A percentile compares a stretch with the other conserved stretches of the same genome.
phyloP scores from a whole-genome alignment of 2,329 filamentous ascomycete species.

The Aspergillus ibericus region DNA sequence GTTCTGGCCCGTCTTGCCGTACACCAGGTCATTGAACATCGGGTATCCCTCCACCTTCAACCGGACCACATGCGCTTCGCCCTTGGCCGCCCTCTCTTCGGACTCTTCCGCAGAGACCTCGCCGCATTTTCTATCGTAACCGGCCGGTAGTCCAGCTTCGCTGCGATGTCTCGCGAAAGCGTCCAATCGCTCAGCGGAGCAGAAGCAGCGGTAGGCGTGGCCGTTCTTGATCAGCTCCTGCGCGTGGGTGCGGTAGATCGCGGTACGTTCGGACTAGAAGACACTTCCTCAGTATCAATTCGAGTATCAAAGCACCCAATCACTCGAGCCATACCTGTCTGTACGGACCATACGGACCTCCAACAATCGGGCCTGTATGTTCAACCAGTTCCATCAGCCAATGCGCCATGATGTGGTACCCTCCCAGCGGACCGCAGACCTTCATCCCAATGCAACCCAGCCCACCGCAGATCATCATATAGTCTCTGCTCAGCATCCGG shows the following conservation, averaged over 20 bases:
- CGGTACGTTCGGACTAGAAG: conserved; percentile 71
- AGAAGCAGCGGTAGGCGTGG: conserved; percentile 92
- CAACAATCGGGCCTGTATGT: conserved; percentile 68
- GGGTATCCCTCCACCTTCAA: conserved; percentile 68
- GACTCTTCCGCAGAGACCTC: conserved; percentile 67
- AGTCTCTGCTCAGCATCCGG: conserved; percentile 74
- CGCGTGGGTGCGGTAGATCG: conserved; percentile 70
- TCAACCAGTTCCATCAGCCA: not conserved
- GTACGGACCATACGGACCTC: conserved; percentile 82
- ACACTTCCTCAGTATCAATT: not conserved
- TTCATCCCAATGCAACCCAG: conserved; percentile 91
- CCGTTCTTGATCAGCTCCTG: conserved; percentile 67
- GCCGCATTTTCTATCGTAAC: conserved; percentile 73
- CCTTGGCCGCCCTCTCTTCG: conserved; percentile 64
- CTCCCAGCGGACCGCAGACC: conserved; percentile 48
- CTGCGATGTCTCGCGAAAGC: conserved; percentile 64
- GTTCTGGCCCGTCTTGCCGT: conserved; percentile 61
- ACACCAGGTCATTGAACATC: conserved; percentile 74
- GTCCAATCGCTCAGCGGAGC: conserved; percentile 69
- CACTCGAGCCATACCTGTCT: conserved; percentile 60
- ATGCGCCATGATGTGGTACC: not conserved
- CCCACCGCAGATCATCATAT: conserved; percentile 81
- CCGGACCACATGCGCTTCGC: conserved; percentile 74
- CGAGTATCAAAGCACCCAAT: not conserved
- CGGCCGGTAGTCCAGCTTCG: conserved; percentile 57